phyloP scores from a whole-genome alignment of 73 alveolate genomes.

The Symbiodinium pilosum region DNA sequence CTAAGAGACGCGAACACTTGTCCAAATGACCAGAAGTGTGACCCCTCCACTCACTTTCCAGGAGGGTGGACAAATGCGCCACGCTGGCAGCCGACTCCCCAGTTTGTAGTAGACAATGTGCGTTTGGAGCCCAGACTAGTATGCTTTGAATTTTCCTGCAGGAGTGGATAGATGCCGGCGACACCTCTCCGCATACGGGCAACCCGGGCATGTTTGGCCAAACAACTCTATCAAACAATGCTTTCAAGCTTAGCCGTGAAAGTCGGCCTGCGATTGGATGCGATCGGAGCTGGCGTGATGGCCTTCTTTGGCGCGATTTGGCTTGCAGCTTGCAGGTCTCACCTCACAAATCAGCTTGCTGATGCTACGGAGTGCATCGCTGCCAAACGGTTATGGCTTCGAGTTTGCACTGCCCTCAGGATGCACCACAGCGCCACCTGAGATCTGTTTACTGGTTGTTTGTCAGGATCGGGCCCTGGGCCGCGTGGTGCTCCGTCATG shows the following conservation, averaged over 20 bases:
- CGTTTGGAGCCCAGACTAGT: too few species aligned
- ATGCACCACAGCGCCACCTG: not conserved
- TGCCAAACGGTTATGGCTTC: slow-evolving; percentile 71
- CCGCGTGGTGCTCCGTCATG: slow-evolving; percentile 46
- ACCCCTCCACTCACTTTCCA: too few species aligned
- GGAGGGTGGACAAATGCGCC: not conserved
- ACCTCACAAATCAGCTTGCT: slow-evolving; percentile 38
- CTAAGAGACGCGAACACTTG: too few species aligned
- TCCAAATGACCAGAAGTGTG: too few species aligned
- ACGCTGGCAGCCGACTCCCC: not conserved
- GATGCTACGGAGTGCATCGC: slow-evolving; percentile 44
- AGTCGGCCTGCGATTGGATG: too few species aligned
- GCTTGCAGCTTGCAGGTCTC: not conserved
- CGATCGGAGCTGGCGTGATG: not conserved
- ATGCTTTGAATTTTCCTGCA: too few species aligned
- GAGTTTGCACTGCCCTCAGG: slow-evolving; percentile 1
- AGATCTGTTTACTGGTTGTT: not conserved
- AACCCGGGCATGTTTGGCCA: too few species aligned
- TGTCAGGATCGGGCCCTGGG: slow-evolving; percentile 63
- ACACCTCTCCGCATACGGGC: not conserved
- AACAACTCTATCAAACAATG: too few species aligned
- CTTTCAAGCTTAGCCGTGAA: too few species aligned
- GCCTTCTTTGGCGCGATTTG: too few species aligned
- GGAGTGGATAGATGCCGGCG: slow-evolving; percentile 18
- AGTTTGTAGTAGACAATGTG: too few species aligned